Percentiles rank a stretch among this genome's conserved stretches.
phyloP scores from a whole-genome alignment of 768 basidiomycete species.

The Udeniomyces megalosporus region DNA sequence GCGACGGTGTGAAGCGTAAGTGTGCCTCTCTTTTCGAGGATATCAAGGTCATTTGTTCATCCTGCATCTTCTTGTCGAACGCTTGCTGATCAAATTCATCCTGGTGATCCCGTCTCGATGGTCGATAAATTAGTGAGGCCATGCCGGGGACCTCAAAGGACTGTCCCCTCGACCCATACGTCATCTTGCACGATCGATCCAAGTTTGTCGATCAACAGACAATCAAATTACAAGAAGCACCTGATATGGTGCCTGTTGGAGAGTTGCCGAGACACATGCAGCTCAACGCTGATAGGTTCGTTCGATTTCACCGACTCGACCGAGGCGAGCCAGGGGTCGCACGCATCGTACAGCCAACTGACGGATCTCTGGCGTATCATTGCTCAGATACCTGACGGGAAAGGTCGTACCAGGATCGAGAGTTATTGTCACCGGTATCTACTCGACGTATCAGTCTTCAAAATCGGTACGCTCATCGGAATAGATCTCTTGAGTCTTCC shows the following conservation, averaged over 20 bases:
- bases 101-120: too few relatives aligned
- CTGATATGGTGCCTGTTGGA: constrained; percentile 98
- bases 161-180: constrained; percentile 88
- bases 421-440: constrained; percentile 87
- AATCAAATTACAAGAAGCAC: constrained; percentile 93
- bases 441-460: constrained; percentile 81
- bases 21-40: neutral
- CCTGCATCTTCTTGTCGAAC: neutral
- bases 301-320: neutral
- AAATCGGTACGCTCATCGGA: constrained; percentile 47
- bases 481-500: neutral
- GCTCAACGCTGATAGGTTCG: constrained; percentile 61
- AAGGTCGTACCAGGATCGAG: constrained; percentile 92
- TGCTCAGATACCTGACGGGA: constrained; percentile 55
- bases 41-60: neutral
- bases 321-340: too few relatives aligned
- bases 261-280: constrained; percentile 92
- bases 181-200: constrained; percentile 87
- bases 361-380: neutral
- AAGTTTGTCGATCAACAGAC: constrained; percentile 90
- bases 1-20: constrained; percentile 60
- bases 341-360: too few relatives aligned
- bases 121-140: constrained; percentile 35
- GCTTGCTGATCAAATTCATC: too few relatives aligned
- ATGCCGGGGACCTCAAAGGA: constrained; percentile 76